Conservation (phyloP, 306 rosid species). For the Dalbergia cultrata region DNA sequence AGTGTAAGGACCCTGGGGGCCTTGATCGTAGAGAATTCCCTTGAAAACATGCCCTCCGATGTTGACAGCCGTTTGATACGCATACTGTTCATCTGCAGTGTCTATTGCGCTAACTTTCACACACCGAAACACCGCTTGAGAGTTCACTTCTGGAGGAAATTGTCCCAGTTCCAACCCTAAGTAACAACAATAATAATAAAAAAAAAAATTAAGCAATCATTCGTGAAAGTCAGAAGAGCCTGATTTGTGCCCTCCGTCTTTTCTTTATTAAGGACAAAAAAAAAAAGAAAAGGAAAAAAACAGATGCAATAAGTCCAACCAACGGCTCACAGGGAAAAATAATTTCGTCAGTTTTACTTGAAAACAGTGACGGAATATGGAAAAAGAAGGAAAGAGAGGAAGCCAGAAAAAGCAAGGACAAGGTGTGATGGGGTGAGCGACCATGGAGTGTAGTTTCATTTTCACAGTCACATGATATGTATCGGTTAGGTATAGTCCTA, state of each 20-base stretch:
- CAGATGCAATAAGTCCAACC: constrained; percentile 1
- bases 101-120: constrained; percentile 90
- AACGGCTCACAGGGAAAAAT: constrained; percentile 44
- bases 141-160: constrained; percentile 86
- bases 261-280: background rate
- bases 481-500: constrained; percentile 44
- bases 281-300: background rate
- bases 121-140: constrained; percentile 87
- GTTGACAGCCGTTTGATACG: constrained; percentile 94
- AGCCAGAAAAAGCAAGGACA: constrained; percentile 40
- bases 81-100: constrained; percentile 83
- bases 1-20: constrained; percentile 63
- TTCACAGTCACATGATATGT: constrained; percentile 56
- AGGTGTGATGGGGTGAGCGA: constrained; percentile 25
- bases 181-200: background rate
- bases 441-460: constrained; percentile 45
- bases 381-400: constrained; percentile 38
- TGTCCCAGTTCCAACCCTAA: constrained; percentile 95
- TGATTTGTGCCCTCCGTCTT: background rate
- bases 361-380: constrained; percentile 54
- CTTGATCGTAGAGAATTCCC: constrained; percentile 96
- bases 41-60: constrained; percentile 95
- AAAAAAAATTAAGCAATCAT: background rate
- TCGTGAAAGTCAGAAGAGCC: background rate
- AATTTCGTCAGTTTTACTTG: constrained; percentile 61